Evolutionary conservation across 805 yeast species (phyloP).

Genomic region (Metschnikowia shivogae): DNA sequence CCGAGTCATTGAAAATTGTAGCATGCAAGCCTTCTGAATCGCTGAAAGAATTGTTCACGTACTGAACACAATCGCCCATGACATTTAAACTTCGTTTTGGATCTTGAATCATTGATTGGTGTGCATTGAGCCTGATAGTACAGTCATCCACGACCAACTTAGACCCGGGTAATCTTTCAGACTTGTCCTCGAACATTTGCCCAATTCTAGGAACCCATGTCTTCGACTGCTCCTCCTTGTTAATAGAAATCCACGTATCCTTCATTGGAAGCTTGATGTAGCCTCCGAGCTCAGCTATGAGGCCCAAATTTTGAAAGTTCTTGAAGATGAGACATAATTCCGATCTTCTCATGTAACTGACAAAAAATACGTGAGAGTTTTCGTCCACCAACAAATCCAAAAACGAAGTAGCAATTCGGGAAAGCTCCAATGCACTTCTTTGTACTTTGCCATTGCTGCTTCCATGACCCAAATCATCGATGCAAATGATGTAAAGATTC

Average conservation of each 20-base stretch:
- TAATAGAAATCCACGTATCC: conserved; percentile 58
- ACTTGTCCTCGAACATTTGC: conserved; percentile 52
- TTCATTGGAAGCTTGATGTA: conserved; percentile 55
- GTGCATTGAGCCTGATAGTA: conserved; percentile 72
- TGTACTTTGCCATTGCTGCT: conserved; percentile 9
- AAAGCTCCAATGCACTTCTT: conserved; percentile 18
- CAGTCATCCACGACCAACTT: conserved; percentile 70
- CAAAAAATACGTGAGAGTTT: conserved; percentile 63
- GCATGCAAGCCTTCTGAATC: conserved; percentile 60
- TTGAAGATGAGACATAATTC: conserved; percentile 68
- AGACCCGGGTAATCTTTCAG: conserved; percentile 79
- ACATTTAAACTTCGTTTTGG: conserved; percentile 60
- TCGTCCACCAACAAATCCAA: conserved; percentile 56
- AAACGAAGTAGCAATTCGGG: conserved; percentile 54
- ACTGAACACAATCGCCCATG: conserved; percentile 81
- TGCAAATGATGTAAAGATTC: conserved; percentile 48
- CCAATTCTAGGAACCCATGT: conserved; percentile 59
- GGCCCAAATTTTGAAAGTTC: conserved; percentile 65
- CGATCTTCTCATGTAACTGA: conserved; percentile 58
- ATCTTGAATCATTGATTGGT: conserved; percentile 55
- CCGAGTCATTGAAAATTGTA: conserved; percentile 60
- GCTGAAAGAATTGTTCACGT: conserved; percentile 71
- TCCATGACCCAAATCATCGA: conserved; percentile 43
- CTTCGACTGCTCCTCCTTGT: conserved; percentile 43
- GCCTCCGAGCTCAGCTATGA: conserved; percentile 90